Base-by-base conservation (phyloP, 495 filamentous ascomycete species). In the Cairneyella variabilis region DNA sequence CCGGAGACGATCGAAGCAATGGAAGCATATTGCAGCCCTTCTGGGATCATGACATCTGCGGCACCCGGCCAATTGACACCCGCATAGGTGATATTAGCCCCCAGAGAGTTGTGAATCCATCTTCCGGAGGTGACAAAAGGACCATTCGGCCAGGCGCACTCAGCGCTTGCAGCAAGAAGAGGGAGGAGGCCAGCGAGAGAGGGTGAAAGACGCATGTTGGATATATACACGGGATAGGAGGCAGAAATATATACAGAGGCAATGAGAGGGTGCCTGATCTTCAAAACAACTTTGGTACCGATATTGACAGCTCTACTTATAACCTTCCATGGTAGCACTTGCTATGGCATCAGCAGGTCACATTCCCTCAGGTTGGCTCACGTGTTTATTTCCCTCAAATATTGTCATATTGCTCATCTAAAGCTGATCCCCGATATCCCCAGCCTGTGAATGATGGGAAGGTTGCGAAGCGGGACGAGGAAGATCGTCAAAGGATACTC, bases 61-160 rank as follows among this genome's bases (percentile, higher is more conserved):
- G 66, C 66, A 6, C 71, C 73, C 3, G 73, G 69, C 73, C 73
- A 76, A 56, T 76, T 76, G 9, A 66, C 66, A 11, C 73, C 70
- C 3, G 64, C 65, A 49, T 69, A 70, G 6, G 67, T 73, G 41
- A 76, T 60, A 39, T 64, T 66, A 3, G 59, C 22, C 14, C 63
- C 64, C 3, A 51, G 55, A 1, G 67, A 57, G 51, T 74, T 64
- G 10, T 68, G 51, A 46, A 76, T 69, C 69, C 68, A 73, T 51
- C 69, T 60, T 9, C 62, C 68, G 3, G 43, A 47, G 22, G 54
- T 57, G 27, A 42, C 39, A n/a, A 61, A 34, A 22, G 58, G 53
- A 30, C 26, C 47, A 46, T 51, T 4, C 25, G 53, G 53, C 44
- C 44, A 47, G 7, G 36, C 36, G n/a, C 26, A 56, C 21, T 14